Evolutionary conservation across 768 basidiomycete genomes (phyloP).

Genomic region (Termitomyces bulborhizus): DNA sequence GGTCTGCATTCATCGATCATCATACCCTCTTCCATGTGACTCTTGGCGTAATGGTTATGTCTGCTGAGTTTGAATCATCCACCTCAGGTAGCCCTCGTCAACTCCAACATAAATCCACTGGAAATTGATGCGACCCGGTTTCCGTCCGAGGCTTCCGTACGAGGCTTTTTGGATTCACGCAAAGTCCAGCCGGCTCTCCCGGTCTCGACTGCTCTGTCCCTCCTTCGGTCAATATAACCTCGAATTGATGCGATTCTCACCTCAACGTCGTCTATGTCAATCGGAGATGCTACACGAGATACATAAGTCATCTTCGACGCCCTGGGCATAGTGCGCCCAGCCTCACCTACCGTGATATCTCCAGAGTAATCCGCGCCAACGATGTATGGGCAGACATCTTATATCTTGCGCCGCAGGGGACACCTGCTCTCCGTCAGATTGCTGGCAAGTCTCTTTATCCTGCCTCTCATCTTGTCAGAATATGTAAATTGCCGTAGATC

Average conservation of each 20-base stretch:
- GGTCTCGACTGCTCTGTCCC: constrained; percentile 32
- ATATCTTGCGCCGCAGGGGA: constrained; percentile 43
- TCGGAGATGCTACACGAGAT: not conserved
- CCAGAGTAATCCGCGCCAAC: not conserved
- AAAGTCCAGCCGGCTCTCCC: constrained; percentile 14
- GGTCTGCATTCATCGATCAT: constrained; percentile 58
- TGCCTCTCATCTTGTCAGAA: not conserved
- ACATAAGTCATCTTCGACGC: constrained; percentile 31
- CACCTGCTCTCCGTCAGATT: constrained; percentile 22
- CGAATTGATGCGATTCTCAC: constrained; percentile 37
- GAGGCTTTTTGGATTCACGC: too few species aligned
- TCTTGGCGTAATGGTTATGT: constrained; percentile 65
- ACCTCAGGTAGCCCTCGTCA: not conserved
- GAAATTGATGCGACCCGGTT: not conserved
- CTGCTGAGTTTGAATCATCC: not conserved
- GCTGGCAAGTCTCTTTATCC: constrained; percentile 19
- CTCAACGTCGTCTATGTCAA: not conserved
- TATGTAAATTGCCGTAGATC: constrained; percentile 21
- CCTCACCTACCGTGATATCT: not conserved
- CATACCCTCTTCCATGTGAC: constrained; percentile 66
- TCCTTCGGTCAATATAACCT: constrained; percentile 36
- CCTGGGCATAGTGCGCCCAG: constrained; percentile 40
- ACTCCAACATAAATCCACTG: not conserved
- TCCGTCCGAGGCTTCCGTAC: too few species aligned
- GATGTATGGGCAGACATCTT: constrained; percentile 45